These are phyloP conservation scores for Calonectria henricotiae DNA, from an alignment of 2,329 filamentous ascomycete species.

Conservation along the genomic window DNA sequence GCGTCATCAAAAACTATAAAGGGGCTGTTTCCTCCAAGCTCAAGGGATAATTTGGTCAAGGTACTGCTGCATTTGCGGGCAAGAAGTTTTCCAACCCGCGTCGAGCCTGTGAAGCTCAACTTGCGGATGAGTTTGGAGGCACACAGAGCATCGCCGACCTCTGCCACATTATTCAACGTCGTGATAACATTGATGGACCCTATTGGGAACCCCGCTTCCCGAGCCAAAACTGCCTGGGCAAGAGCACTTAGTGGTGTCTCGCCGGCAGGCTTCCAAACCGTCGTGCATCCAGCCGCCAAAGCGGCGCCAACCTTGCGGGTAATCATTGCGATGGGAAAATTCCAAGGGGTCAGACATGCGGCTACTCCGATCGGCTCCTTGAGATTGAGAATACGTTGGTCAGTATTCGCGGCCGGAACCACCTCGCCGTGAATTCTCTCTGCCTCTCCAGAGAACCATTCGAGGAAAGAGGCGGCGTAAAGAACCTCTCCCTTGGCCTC, in stretches of 20 bases:
- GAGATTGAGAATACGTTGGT: conserved; percentile 63
- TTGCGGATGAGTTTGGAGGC: conserved; percentile 16
- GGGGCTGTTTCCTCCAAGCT: conserved; percentile 25
- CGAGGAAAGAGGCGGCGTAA: conserved; percentile 69
- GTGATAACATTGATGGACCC: conserved; percentile 30
- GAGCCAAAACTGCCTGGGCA: conserved; percentile 12
- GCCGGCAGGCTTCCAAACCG: conserved; percentile 7
- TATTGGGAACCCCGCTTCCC: conserved; percentile 19
- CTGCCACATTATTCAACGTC: conserved; percentile 11
- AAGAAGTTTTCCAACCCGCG: conserved; percentile 21
- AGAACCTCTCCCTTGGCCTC: conserved; percentile 72
- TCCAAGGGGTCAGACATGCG: conserved; percentile 60
- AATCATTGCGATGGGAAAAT: conserved; percentile 71
- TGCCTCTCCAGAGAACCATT: conserved; percentile 67
- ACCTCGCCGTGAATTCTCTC: conserved; percentile 58
- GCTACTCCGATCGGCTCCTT: conserved; percentile 52
- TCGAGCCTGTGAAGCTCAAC: conserved; percentile 28
- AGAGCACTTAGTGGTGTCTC: conserved; percentile 18
- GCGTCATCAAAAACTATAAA: conserved; percentile 24
- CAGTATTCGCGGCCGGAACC: conserved; percentile 71
- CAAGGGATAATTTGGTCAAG: conserved; percentile 9
- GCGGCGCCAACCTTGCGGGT: conserved; percentile 56
- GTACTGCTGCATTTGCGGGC: not conserved
- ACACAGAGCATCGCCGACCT: conserved; percentile 13
- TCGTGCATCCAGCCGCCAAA: conserved; percentile 22